Percentiles rank a stretch among this genome's conserved stretches.
Conservation (phyloP, 495 filamentous ascomycete species). For the Hypomontagnella submonticulosa region DNA sequence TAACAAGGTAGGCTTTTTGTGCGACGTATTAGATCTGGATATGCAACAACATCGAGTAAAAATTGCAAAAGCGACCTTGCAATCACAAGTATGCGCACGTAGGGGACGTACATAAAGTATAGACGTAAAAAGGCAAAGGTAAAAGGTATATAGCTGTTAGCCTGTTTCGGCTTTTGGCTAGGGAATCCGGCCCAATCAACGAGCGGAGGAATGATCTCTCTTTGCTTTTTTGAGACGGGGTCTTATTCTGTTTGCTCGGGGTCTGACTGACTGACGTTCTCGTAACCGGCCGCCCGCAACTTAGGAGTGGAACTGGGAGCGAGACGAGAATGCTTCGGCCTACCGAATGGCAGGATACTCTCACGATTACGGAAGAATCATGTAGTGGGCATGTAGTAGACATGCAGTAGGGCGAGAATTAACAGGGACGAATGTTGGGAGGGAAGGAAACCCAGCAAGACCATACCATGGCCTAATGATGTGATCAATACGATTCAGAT, state of each 20-base stretch:
- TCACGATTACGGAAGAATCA: constrained; percentile 38
- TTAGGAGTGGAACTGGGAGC: constrained; percentile 28
- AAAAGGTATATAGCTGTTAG: constrained; percentile 20
- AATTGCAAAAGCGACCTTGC: constrained; percentile 16
- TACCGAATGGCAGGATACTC: constrained; percentile 9
- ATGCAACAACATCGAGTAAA: constrained; percentile 25
- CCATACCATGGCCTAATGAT: constrained; percentile 38
- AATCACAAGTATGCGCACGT: constrained; percentile 20
- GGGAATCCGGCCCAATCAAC: constrained; percentile 40
- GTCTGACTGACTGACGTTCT: background rate
- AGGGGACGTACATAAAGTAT: constrained; percentile 20
- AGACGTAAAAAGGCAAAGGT: background rate
- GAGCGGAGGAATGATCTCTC: constrained; percentile 1
- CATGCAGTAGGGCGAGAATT: constrained; percentile 13
- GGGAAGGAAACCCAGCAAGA: constrained; percentile 10
- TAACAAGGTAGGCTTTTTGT: background rate
- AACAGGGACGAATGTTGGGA: constrained; percentile 12
- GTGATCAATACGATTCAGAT: constrained; percentile 42
- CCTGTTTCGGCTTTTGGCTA: constrained; percentile 42
- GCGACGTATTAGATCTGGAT: constrained; percentile 5
- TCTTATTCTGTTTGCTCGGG: too few species aligned
- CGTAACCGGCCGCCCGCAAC: constrained; percentile 8
- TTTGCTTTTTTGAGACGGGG: constrained; percentile 21
- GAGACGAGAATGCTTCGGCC: constrained; percentile 18
- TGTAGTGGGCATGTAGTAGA: constrained; percentile 4